Conservation (phyloP, 306 rosid species). For the Corylus avellana region DNA sequence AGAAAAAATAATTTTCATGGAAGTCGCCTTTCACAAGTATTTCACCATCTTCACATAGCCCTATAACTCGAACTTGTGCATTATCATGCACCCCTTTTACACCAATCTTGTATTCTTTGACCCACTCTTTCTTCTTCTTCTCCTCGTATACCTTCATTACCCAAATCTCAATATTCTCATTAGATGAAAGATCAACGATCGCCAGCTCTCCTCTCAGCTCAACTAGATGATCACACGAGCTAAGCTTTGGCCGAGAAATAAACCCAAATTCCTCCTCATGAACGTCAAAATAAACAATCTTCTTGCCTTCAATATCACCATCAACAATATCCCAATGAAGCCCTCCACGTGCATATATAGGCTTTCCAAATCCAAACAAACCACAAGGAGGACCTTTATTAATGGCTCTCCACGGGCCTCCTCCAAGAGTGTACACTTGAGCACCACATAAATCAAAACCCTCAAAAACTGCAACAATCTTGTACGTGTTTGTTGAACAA, state of each 20-base stretch:
- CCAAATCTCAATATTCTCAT: background rate
- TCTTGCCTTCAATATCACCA: background rate
- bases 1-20: background rate
- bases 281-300: constrained; percentile 4
- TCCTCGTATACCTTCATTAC: background rate
- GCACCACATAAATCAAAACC: background rate
- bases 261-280: background rate
- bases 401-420: constrained; percentile 2
- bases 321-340: background rate
- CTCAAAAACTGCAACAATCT: background rate
- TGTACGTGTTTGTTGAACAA: background rate
- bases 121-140: background rate
- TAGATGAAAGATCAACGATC: background rate
- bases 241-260: background rate
- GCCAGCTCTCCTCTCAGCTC: constrained; percentile 1
- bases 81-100: background rate
- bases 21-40: background rate
- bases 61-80: background rate
- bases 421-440: background rate
- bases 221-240: background rate
- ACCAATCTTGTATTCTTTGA: background rate
- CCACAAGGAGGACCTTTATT: background rate
- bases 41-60: background rate
- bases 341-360: background rate
- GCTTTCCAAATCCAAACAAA: background rate